phyloP scores from a whole-genome alignment of 2,329 filamentous ascomycete genomes.

The Phoma sp. region DNA sequence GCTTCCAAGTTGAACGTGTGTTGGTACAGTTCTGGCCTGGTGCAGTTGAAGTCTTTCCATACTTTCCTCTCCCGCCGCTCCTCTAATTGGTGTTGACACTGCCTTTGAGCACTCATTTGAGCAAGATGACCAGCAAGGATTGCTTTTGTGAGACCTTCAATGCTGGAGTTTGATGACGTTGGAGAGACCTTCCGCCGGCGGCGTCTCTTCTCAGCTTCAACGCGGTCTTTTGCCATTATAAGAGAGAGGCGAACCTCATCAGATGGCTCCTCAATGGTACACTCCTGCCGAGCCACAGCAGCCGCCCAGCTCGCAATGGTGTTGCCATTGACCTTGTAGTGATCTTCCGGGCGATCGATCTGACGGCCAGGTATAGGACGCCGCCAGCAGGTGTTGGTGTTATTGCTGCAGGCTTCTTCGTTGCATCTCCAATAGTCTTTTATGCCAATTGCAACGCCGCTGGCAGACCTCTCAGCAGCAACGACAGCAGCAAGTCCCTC shows the following conservation, averaged over 20 bases:
- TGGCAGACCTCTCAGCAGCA: background rate
- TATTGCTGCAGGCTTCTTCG: background rate
- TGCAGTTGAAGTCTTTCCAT: too few species aligned
- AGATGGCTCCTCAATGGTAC: background rate
- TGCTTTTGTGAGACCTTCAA: background rate
- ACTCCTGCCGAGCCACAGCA: background rate
- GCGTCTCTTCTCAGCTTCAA: background rate
- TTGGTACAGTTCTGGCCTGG: too few species aligned
- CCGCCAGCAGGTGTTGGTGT: background rate
- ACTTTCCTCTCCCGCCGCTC: background rate
- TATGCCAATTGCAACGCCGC: background rate
- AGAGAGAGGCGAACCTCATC: background rate
- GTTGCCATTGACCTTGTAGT: background rate
- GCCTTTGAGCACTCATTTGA: background rate
- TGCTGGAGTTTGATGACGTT: background rate
- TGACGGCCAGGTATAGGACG: background rate
- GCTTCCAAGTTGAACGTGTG: too few species aligned
- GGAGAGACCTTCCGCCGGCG: background rate
- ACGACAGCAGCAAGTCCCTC: background rate
- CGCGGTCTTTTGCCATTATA: background rate
- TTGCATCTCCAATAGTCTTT: background rate
- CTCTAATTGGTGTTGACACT: background rate
- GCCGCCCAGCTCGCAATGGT: background rate
- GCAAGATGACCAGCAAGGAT: background rate
- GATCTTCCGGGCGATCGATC: background rate